A percentile compares a stretch with the other conserved stretches of the same genome.
Evolutionary conservation across 1,139 yeast genomes (phyloP).

Genomic region (Pichia terricola): DNA sequence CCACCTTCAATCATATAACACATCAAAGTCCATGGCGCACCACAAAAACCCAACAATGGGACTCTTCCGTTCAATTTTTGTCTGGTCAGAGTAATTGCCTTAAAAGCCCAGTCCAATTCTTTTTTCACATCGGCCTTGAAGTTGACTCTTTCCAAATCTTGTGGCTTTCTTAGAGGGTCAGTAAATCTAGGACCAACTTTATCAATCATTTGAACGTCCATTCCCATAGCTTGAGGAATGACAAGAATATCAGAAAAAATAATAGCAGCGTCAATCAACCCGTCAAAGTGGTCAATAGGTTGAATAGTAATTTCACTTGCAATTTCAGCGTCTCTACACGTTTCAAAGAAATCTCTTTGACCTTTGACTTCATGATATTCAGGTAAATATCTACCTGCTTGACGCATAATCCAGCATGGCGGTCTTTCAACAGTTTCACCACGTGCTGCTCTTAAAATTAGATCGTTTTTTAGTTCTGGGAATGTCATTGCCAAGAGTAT

Average conservation of each 20-base stretch:
- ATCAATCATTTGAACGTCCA: constrained; percentile 87
- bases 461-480: constrained; percentile 75
- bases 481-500: constrained; percentile 26
- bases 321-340: constrained; percentile 86
- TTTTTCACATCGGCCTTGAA: constrained; percentile 59
- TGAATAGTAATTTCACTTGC: constrained; percentile 94
- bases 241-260: constrained; percentile 92
- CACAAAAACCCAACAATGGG: constrained; percentile 90
- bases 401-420: constrained; percentile 97
- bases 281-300: constrained; percentile 84
- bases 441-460: constrained; percentile 80
- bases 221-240: constrained; percentile 97
- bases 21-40: constrained; percentile 96
- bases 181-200: constrained; percentile 94
- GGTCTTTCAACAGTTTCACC: constrained; percentile 89
- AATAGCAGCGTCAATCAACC: constrained; percentile 91
- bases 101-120: constrained; percentile 89
- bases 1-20: constrained; percentile 98
- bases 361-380: constrained; percentile 90
- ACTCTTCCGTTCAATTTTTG: constrained; percentile 78
- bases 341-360: constrained; percentile 81
- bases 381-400: constrained; percentile 82
- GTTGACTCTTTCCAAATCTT: constrained; percentile 49
- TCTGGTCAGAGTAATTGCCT: constrained; percentile 83
- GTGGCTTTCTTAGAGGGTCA: constrained; percentile 69